Percentiles rank a stretch among this genome's conserved stretches.
Conservation (phyloP, 2,329 filamentous ascomycete species). For the Rutstroemia sydowiana region DNA sequence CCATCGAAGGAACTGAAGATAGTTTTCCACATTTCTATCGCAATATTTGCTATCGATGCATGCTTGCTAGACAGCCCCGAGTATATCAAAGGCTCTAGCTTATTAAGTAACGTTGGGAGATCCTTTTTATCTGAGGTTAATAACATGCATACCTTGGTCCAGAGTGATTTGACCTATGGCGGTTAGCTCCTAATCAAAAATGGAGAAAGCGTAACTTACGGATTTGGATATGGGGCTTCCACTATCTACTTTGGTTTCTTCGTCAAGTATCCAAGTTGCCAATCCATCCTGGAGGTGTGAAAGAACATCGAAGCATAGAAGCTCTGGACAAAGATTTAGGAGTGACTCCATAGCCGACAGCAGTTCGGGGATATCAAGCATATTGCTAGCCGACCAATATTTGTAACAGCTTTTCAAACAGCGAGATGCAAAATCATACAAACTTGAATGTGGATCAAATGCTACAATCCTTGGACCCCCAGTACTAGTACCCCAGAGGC, state of each 20-base stretch:
- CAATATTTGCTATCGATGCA: slow-evolving; percentile 44
- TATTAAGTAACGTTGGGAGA: slow-evolving; percentile 39
- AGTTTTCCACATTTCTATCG: slow-evolving; percentile 60
- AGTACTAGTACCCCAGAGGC: slow-evolving; percentile 55
- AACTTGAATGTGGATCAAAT: slow-evolving; percentile 57
- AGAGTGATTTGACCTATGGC: slow-evolving; percentile 40
- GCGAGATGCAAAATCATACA: slow-evolving; percentile 54
- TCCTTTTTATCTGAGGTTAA: slow-evolving; percentile 30
- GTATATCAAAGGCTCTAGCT: slow-evolving; percentile 48
- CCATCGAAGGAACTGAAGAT: slow-evolving; percentile 54
- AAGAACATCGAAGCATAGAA: slow-evolving; percentile 35
- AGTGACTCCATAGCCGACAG: slow-evolving; percentile 33
- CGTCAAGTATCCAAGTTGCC: slow-evolving; percentile 56
- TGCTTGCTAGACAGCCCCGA: slow-evolving; percentile 52
- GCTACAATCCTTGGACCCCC: slow-evolving; percentile 34
- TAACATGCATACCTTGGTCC: slow-evolving; percentile 39
- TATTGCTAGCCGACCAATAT: slow-evolving; percentile 32
- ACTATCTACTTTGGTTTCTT: slow-evolving; percentile 36
- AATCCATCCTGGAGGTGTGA: slow-evolving; percentile 56
- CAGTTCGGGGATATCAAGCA: slow-evolving; percentile 43
- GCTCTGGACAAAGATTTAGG: slow-evolving; percentile 34
- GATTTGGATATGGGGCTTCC: slow-evolving; percentile 36
- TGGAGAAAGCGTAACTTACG: slow-evolving; percentile 34
- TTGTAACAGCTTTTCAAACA: slow-evolving; percentile 46
- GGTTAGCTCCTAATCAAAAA: slow-evolving; percentile 24